Conservation (phyloP, 2,329 filamentous ascomycete genomes). For the Pseudogymnoascus sp. region DNA sequence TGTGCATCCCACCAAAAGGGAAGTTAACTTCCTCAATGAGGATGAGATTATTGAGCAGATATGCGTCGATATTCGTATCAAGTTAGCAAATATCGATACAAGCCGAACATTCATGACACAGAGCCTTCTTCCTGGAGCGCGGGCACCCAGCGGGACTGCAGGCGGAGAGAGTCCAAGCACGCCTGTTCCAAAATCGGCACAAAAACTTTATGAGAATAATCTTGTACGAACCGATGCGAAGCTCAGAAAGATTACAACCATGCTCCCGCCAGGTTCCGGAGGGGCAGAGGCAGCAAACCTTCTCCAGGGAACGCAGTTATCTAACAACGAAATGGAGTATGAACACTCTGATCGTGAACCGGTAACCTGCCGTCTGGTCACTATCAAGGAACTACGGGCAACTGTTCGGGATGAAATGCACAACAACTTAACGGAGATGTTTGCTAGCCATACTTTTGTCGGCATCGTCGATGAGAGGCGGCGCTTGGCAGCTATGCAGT, state of each 20-base stretch:
- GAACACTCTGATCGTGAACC: conserved; percentile 62
- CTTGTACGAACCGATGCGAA: conserved; percentile 85
- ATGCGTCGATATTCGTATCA: conserved; percentile 69
- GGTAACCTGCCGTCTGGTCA: conserved; percentile 67
- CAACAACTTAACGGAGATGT: conserved; percentile 75
- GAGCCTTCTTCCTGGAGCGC: conserved; percentile 69
- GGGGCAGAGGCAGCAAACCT: conserved; percentile 20
- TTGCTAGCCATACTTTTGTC: conserved; percentile 84
- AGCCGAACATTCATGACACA: conserved; percentile 94
- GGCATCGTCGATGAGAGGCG: conserved; percentile 83
- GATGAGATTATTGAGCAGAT: conserved; percentile 89
- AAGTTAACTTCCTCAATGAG: conserved; percentile 96
- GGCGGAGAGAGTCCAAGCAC: conserved; percentile 15
- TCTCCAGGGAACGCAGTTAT: conserved; percentile 22
- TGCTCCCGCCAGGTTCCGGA: conserved; percentile 59
- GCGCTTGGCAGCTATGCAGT: conserved; percentile 85
- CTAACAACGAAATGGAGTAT: conserved; percentile 56
- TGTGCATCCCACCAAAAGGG: conserved; percentile 91
- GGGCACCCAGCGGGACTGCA: conserved; percentile 28
- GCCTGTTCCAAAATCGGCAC: conserved; percentile 28
- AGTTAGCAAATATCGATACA: conserved; percentile 79
- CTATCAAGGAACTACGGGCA: conserved; percentile 75
- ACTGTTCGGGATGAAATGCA: conserved; percentile 77
- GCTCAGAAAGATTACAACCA: conserved; percentile 89
- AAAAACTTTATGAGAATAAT: conserved; percentile 71